Percentiles rank a stretch among this genome's conserved stretches.
Evolutionary conservation across 768 basidiomycete genomes (phyloP).

Genomic region (Amanita thiersii): DNA sequence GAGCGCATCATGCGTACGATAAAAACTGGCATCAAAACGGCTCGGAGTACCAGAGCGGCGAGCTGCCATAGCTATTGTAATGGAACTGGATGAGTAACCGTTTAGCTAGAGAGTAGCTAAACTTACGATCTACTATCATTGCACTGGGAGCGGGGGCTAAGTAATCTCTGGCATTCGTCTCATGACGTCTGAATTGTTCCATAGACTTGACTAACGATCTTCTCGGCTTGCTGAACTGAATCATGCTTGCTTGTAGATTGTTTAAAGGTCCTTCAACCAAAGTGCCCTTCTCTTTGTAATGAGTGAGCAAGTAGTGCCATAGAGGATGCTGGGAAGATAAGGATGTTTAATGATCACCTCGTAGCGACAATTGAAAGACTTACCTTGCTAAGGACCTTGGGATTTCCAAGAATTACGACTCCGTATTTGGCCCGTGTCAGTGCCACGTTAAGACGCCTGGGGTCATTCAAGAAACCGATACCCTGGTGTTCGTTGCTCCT

Average conservation of each 20-base stretch:
- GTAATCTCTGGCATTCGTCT: slow-evolving; percentile 84
- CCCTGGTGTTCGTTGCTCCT: slow-evolving; percentile 99
- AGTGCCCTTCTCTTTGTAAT: slow-evolving; percentile 93
- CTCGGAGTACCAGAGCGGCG: slow-evolving; percentile 85
- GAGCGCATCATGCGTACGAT: slow-evolving; percentile 88
- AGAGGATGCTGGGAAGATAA: slow-evolving; percentile 71
- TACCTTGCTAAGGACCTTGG: slow-evolving; percentile 98
- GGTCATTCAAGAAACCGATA: slow-evolving; percentile 98
- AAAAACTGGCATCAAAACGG: slow-evolving; percentile 94
- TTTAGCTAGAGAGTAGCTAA: slow-evolving; percentile 2
- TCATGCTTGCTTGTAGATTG: slow-evolving; percentile 97
- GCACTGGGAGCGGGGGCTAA: slow-evolving; percentile 32
- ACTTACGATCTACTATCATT: slow-evolving; percentile 44
- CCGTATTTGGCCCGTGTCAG: slow-evolving; percentile 97
- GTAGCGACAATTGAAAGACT: slow-evolving; percentile 13
- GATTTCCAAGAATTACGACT: slow-evolving; percentile 99
- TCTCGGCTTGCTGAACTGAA: slow-evolving; percentile 97
- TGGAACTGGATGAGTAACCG: slow-evolving; percentile 5
- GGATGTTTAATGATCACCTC: slow-evolving; percentile 9
- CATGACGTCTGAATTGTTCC: slow-evolving; percentile 91
- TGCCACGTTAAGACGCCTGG: slow-evolving; percentile 92
- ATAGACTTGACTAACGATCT: slow-evolving; percentile 82
- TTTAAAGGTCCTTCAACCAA: slow-evolving; percentile 95
- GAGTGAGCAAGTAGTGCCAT: slow-evolving; percentile 96
- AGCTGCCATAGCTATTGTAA: slow-evolving; percentile 16